Evolutionary conservation across 306 rosid genomes (phyloP).

Genomic region (Prunus mongolica): DNA sequence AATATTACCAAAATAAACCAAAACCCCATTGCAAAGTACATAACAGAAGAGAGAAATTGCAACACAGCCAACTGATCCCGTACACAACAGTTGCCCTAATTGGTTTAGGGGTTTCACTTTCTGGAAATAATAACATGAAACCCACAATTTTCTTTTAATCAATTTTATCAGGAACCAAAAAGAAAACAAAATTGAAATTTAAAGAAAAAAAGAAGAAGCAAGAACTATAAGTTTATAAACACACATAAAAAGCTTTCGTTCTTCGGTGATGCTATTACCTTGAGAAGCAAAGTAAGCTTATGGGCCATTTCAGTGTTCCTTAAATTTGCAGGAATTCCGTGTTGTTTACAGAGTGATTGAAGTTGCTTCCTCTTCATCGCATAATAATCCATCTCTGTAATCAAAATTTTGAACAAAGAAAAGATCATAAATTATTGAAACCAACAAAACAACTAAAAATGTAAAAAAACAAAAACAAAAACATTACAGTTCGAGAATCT

Average conservation of each 20-base stretch:
- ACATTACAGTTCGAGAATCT: neutral
- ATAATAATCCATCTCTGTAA: slow-evolving; percentile 31
- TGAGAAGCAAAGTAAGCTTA: slow-evolving; percentile 26
- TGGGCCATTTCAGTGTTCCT: slow-evolving; percentile 41
- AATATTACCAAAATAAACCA: neutral
- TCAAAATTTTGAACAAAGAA: neutral
- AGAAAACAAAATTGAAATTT: neutral
- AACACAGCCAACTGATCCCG: neutral
- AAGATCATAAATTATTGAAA: neutral
- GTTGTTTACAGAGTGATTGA: slow-evolving; percentile 42
- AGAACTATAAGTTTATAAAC: too few species aligned
- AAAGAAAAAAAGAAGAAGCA: neutral
- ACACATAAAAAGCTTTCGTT: too few species aligned
- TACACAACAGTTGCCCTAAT: neutral
- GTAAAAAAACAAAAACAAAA: neutral
- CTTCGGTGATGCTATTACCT: slow-evolving; percentile 16
- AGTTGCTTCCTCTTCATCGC: slow-evolving; percentile 45
- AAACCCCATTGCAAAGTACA: neutral
- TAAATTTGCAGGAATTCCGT: slow-evolving; percentile 48
- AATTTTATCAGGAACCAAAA: neutral
- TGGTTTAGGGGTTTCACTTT: neutral
- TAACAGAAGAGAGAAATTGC: neutral
- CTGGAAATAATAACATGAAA: neutral
- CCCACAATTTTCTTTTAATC: neutral
- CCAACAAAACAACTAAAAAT: too few species aligned